These are phyloP conservation scores for Astrephomene gubernaculifera DNA, from an alignment of 139 green algal genomes.

Conservation along the genomic window DNA sequence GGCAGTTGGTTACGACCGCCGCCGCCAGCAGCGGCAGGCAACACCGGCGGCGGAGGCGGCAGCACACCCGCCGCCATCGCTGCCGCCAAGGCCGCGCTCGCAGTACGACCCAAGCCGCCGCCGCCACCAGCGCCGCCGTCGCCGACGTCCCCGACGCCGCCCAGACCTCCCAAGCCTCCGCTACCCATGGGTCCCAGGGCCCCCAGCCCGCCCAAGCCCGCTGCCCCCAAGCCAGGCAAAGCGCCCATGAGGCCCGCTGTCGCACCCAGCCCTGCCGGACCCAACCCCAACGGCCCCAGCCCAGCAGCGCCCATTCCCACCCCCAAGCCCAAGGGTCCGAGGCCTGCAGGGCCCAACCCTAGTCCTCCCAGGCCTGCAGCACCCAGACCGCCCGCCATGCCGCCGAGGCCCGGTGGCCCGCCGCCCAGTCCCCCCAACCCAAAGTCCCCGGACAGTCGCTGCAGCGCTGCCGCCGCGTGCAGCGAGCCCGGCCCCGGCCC, in stretches of 20 bases:
- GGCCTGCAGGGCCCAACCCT: background rate
- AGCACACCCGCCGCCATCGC: background rate
- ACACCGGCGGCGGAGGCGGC: background rate
- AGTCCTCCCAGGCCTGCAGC: background rate
- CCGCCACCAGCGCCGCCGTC: background rate
- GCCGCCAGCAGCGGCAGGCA: no score
- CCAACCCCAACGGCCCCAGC: background rate
- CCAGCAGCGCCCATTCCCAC: background rate
- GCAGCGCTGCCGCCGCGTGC: background rate
- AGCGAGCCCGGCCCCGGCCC: background rate
- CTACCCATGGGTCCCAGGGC: background rate
- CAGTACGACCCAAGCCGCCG: background rate
- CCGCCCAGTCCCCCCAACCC: background rate
- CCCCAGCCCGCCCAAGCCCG: background rate
- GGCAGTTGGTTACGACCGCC: constrained; percentile 10
- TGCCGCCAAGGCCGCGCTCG: constrained; percentile 9
- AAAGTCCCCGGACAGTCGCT: constrained; percentile 6
- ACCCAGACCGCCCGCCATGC: background rate
- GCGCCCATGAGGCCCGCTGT: no score
- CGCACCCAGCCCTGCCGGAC: background rate
- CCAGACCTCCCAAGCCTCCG: background rate
- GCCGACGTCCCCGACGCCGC: background rate
- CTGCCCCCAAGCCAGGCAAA: background rate
- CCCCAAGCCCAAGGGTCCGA: background rate
- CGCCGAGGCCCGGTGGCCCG: background rate